Base-by-base conservation (phyloP, 768 basidiomycete genomes). In the Gymnopilus dilepis region DNA sequence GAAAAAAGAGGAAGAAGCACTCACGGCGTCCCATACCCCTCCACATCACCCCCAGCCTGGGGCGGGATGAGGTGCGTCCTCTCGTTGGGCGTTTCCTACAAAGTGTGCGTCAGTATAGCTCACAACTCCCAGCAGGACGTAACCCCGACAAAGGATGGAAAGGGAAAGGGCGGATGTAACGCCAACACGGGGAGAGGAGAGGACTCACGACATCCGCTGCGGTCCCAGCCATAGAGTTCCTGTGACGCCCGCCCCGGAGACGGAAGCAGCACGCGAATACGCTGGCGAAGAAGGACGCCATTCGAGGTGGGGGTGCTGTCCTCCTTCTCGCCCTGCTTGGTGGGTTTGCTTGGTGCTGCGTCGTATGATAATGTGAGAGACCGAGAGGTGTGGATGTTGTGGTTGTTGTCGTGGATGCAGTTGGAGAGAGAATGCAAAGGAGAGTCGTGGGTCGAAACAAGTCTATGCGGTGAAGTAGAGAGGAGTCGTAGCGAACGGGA, bases 1-100 rank as follows among this genome's bases (percentile, higher is more conserved):
- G n/a, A n/a, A n/a, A n/a, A n/a, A 19, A 7, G 53, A 57, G 42
- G 42, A 15, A 37, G 28, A 26, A 15, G 26, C n/a, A 65, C 71
- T 58, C 62, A 72, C 71, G 61, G 56, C n/a, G 56, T 15, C 0
- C 66, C 62, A 28, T 50, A 50, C 19, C n/a, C 47, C 2, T 37
- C 3, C 3, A 9, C 2, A 17, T 50, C 47, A 17, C 8, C 17
- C 11, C 67, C 68, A 17, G 50, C 52, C 5, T 64, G 55, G 11
- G 69, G 53, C 1, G 74, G 73, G 38, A 76, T 73, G 48, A 76
- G 73, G 60, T 67, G 68, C 28, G 70, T 64, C 21, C 62, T 61
- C 33, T 76, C 73, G 55, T 72, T 67, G 19, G 64, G 61, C 12
- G 52, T 22, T 38, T 54, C 52, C 52, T 54, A 31, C 15, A 54